Base-by-base conservation (phyloP, 305 asterid species). In the Lippia alba region DNA sequence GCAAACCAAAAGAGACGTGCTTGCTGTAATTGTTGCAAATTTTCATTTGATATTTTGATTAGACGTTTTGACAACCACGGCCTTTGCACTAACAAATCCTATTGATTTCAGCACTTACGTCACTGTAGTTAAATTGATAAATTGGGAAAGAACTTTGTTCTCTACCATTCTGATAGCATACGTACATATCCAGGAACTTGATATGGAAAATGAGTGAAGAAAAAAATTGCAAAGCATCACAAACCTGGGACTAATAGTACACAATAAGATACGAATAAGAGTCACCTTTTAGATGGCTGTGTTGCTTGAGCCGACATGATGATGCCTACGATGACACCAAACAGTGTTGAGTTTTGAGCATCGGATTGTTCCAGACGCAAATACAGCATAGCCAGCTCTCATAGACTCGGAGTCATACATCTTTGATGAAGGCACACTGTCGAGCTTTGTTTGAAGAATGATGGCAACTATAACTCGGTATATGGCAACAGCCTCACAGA, bases 401-500 rank as follows among this genome's bases (percentile, higher is more conserved):
- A 94, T 85, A 78, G 99, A 90, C 78, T 94, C 99, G 8, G 97
- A 81, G 56, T 82, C 97, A 67, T 91, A 80, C n/a, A 91, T 83
- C 79, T 78, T 84, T 10, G 92, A 77, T 45, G 87, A 12, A 49
- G 99, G 91, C 46, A 94, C 99, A 83, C 85, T 90, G 84, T 91
- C 96, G 64, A 94, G 85, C 86, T 94, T 94, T 44, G 99, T 94
- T 79, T 94, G 99, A 76, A 94, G 99, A 80, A 94, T 94, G 81
- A 94, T 94, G 7, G 99, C 99, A 78, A 91, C 99, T 24, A 94
- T 94, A 70, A 94, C 99, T 71, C 99, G 97, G 80, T 94, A 94
- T 74, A 94, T 94, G 48, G 99, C 99, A 32, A 94, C 99, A 44
- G 99, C 99, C 88, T 94, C 99, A 70, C 99, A 94, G 76, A 94